phyloP scores from a whole-genome alignment of 1,284 basidiomycete species.

The Wolfiporia cocos region DNA sequence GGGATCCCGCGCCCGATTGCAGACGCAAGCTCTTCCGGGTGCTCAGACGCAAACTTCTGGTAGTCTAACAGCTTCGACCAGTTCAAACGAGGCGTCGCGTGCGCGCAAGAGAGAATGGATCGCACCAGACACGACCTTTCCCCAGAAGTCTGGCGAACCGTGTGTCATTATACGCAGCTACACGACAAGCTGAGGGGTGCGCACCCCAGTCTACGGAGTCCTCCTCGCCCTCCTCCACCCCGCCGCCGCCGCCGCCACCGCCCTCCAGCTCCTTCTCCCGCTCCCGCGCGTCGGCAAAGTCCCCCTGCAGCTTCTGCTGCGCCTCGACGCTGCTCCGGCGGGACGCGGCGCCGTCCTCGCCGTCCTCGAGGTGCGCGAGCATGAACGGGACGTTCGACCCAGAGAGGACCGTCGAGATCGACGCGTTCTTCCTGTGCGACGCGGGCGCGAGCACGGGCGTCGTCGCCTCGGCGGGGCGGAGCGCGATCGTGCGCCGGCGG shows the following conservation, averaged over 20 bases:
- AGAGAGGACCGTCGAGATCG: conserved; percentile 53
- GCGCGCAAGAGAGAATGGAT: conserved; percentile 8
- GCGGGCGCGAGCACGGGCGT: conserved; percentile 13
- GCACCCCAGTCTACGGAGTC: conserved; percentile 67
- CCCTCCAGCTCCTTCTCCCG: conserved; percentile 62
- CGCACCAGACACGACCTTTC: conserved; percentile 82
- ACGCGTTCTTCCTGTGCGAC: conserved; percentile 56
- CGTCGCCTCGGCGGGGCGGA: conserved; percentile 5
- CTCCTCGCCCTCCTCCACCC: conserved; percentile 27
- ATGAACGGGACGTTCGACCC: conserved; percentile 44
- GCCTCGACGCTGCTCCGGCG: conserved; percentile 51
- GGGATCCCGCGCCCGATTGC: conserved; percentile 95
- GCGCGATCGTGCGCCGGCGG: conserved; percentile 13
- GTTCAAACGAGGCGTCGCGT: background rate
- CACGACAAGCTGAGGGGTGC: conserved; percentile 29
- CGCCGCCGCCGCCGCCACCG: conserved; percentile 58
- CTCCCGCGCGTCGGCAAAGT: conserved; percentile 56
- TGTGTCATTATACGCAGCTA: background rate
- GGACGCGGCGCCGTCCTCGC: conserved; percentile 21
- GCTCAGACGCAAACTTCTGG: conserved; percentile 72
- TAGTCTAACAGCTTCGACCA: conserved; percentile 52
- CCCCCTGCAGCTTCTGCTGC: conserved; percentile 62
- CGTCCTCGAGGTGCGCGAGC: conserved; percentile 39
- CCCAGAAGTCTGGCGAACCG: conserved; percentile 81
- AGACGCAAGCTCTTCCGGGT: conserved; percentile 75